phyloP scores from a whole-genome alignment of 2,329 filamentous ascomycete species.

The Monosporascus cannonballus region DNA sequence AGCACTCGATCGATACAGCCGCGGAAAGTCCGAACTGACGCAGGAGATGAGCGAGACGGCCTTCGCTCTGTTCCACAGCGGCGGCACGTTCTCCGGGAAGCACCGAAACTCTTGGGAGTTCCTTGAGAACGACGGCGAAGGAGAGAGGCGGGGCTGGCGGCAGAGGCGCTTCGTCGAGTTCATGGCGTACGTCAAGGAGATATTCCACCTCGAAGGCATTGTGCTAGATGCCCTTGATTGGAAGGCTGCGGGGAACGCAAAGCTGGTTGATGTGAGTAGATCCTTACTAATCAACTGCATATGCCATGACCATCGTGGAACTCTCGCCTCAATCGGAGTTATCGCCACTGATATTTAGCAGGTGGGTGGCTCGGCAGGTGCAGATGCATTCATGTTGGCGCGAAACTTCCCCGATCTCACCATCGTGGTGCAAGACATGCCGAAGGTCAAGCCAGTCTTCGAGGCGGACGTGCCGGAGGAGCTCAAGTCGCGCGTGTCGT shows the following conservation, averaged over 20 bases:
- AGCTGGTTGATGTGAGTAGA: constrained; percentile 34
- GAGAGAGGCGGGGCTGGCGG: constrained; percentile 30
- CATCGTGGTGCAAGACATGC: constrained; percentile 40
- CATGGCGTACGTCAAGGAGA: constrained; percentile 34
- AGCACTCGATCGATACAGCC: constrained; percentile 26
- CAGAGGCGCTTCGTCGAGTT: constrained; percentile 33
- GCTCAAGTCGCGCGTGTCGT: constrained; percentile 27
- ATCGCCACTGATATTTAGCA: constrained; percentile 10
- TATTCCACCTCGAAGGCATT: constrained; percentile 30
- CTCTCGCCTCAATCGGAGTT: not conserved
- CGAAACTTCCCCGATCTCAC: constrained; percentile 33
- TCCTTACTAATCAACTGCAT: not conserved
- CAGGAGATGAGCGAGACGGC: constrained; percentile 30
- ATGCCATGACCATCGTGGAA: not conserved
- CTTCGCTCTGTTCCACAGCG: constrained; percentile 30
- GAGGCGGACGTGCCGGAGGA: constrained; percentile 28
- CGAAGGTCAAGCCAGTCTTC: constrained; percentile 29
- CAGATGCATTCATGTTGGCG: constrained; percentile 35
- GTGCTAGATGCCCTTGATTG: constrained; percentile 30
- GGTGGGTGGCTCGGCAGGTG: constrained; percentile 38
- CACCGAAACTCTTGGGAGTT: constrained; percentile 32
- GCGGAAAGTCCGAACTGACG: constrained; percentile 24
- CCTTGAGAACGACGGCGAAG: constrained; percentile 34
- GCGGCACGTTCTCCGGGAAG: constrained; percentile 21
- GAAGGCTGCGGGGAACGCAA: constrained; percentile 28